These are phyloP conservation scores for Lodderomyces metapsilosis DNA, from an alignment of 1,139 yeast genomes.

Conservation along the genomic window DNA sequence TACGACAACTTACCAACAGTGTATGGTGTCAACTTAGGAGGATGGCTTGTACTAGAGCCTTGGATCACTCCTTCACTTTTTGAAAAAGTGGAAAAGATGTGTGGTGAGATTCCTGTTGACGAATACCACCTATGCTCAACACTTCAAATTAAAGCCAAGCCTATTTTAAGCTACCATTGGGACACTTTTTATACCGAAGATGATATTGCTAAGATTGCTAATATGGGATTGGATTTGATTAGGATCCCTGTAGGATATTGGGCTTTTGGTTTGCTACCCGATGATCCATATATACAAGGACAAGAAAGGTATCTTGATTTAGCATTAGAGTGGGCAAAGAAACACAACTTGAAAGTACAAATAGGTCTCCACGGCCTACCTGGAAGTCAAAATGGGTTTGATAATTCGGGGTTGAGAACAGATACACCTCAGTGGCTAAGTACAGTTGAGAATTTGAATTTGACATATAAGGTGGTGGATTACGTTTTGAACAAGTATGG, in stretches of 20 bases:
- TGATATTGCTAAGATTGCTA: slow-evolving; percentile 20
- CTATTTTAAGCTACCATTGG: slow-evolving; percentile 21
- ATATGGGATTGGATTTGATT: slow-evolving; percentile 22
- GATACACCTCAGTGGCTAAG: slow-evolving; percentile 16
- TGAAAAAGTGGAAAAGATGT: slow-evolving; percentile 14
- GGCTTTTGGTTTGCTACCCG: slow-evolving; percentile 21
- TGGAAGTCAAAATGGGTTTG: slow-evolving; percentile 31
- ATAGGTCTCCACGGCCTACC: slow-evolving; percentile 29
- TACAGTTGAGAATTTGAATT: slow-evolving; percentile 14
- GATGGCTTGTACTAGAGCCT: slow-evolving; percentile 30
- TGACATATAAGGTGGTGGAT: slow-evolving; percentile 18
- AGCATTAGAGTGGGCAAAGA: slow-evolving; percentile 23
- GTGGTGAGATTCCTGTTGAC: slow-evolving; percentile 20
- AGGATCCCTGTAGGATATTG: slow-evolving; percentile 29
- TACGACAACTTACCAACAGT: slow-evolving; percentile 9
- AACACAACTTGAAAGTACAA: slow-evolving; percentile 19
- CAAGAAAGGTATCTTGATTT: slow-evolving; percentile 23
- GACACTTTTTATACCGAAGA: slow-evolving; percentile 19
- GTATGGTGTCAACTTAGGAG: slow-evolving; percentile 26
- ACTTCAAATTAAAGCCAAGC: slow-evolving; percentile 16
- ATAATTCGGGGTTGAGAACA: slow-evolving; percentile 23
- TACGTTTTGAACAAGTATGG: slow-evolving; percentile 24
- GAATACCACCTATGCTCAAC: slow-evolving; percentile 19
- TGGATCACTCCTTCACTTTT: slow-evolving; percentile 27
- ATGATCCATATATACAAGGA: slow-evolving; percentile 25